Percentiles rank a stretch among this genome's conserved stretches.
These are phyloP conservation scores for Fagus crenata DNA, from an alignment of 306 rosid genomes.

Conservation along the genomic window DNA sequence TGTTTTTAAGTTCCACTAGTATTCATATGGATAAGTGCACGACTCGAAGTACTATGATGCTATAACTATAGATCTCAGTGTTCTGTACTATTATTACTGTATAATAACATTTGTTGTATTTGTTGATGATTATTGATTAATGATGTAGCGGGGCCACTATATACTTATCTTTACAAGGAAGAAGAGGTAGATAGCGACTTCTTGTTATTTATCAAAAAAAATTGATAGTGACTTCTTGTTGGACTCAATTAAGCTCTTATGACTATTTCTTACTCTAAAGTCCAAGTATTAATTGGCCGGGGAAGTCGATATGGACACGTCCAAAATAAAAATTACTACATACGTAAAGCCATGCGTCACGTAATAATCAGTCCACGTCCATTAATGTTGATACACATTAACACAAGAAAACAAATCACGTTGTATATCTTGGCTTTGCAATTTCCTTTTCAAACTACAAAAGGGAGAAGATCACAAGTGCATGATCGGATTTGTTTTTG, in stretches of 20 bases:
- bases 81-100: background rate
- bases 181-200: background rate
- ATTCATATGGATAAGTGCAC: background rate
- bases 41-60: background rate
- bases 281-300: constrained; percentile 22
- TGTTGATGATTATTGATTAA: background rate
- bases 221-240: background rate
- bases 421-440: no score
- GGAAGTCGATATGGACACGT: constrained; percentile 3
- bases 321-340: background rate
- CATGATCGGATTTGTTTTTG: background rate
- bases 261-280: background rate
- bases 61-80: background rate
- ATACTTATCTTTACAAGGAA: background rate
- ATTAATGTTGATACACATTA: background rate
- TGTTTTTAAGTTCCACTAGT: background rate
- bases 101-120: background rate
- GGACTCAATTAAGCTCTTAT: background rate
- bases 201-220: background rate
- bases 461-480: no score
- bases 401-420: background rate
- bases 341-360: constrained; percentile 3
- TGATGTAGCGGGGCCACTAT: background rate
- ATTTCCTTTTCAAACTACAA: no score
- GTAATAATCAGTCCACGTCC: background rate